Evolutionary conservation across 2,329 filamentous ascomycete genomes (phyloP), one percentile per base, ranked within the genome.

Genomic region (Sporothrix schenckii): DNA sequence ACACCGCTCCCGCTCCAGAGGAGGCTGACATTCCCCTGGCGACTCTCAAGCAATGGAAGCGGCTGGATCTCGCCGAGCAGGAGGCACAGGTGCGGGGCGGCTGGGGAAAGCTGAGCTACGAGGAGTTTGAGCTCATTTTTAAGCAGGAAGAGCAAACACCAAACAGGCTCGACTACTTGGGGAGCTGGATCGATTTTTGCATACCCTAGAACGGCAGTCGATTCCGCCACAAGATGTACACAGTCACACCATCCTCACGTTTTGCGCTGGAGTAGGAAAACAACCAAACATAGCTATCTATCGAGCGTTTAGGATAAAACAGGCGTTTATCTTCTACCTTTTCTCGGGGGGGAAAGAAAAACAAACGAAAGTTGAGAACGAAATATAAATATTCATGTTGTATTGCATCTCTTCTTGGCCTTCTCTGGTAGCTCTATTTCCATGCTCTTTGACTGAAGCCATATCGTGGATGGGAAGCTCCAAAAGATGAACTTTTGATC

Each of bases 151-250:
- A 89, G 74, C 87, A 88, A 30, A 81, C 83, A 39, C 86, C 85
- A 16, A 88, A 88, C 77, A 82, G 90, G 68, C 84, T 94, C 72
- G 91, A 92, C 74, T 94, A 97, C 79, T 84, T 97, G 61, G 92
- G 92, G 72, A 92, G 88, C 76, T 98, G 94, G 94, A 92, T 97
- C 79, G 94, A 97, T 78, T 89, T 90, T 78, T 91, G 88, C 78
- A 89, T 91, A 74, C 88, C 88, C 16, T 88, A 50, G 27, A 24
- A 11, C 30, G 10, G 41, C 14, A 7, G 4, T 9, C 34, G 34
- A 34, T 34, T 34, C 34, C 34, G 34, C 6, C 34, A 34, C 34
- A 34, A 34, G 34, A 34, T 34, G 34, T 34, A 34, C 34, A 34
- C 34, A 34, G 34, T 34, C 34, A 34, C 34, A 34, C 7, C 34